These are phyloP conservation scores for Fusarium avenaceum DNA, from an alignment of 2,329 filamentous ascomycete species.

Conservation along the genomic window DNA sequence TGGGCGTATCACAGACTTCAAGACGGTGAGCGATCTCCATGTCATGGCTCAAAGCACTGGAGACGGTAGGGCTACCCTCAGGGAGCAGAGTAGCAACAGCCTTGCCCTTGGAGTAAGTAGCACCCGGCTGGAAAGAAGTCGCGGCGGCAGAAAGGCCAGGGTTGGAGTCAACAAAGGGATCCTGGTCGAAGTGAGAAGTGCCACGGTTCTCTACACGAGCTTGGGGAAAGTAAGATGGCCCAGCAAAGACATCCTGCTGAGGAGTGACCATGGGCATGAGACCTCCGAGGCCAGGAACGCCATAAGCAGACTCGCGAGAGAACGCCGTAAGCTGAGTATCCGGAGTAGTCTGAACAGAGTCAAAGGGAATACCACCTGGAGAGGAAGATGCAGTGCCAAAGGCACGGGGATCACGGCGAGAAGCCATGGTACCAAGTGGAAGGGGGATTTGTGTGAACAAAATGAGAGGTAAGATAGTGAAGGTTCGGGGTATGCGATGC, in stretches of 20 bases:
- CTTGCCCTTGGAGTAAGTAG: slow-evolving; percentile 28
- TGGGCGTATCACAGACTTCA: slow-evolving; percentile 54
- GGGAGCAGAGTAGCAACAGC: slow-evolving; percentile 8
- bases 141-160: slow-evolving; percentile 72
- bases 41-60: slow-evolving; percentile 60
- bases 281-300: slow-evolving; percentile 23
- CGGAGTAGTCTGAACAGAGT: slow-evolving; percentile 73
- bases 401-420: slow-evolving; percentile 56
- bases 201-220: slow-evolving; percentile 17
- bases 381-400: slow-evolving; percentile 61
- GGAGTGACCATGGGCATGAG: not conserved
- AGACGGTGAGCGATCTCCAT: slow-evolving; percentile 62
- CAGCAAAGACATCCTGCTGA: too few relatives aligned
- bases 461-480: slow-evolving; percentile 32
- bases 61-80: slow-evolving; percentile 47
- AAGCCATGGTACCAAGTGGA: slow-evolving; percentile 54
- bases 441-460: slow-evolving; percentile 25
- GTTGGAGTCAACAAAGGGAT: slow-evolving; percentile 67
- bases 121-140: slow-evolving; percentile 69
- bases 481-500: slow-evolving; percentile 16
- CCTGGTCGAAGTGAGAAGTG: slow-evolving; percentile 56
- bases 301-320: slow-evolving; percentile 64
- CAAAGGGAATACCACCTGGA: slow-evolving; percentile 65
- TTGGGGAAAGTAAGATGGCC: slow-evolving; percentile 36
- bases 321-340: slow-evolving; percentile 74